These are phyloP conservation scores for Cryphonectria nitschkei DNA, from an alignment of 2,329 filamentous ascomycete genomes.

Conservation along the genomic window DNA sequence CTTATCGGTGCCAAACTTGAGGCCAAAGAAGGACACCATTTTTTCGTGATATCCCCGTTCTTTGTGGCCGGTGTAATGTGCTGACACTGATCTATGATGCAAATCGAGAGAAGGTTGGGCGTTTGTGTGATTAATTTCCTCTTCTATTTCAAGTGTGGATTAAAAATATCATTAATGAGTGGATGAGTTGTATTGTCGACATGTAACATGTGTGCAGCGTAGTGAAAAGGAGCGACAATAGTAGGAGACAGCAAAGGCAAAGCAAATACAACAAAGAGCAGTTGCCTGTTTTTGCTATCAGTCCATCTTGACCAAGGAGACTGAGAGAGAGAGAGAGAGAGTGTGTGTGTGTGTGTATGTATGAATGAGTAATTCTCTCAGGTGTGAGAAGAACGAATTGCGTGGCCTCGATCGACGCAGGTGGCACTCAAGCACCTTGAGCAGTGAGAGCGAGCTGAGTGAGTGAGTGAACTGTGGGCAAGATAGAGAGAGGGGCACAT, in stretches of 20 bases:
- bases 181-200: conserved; percentile 1
- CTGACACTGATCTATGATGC: not conserved
- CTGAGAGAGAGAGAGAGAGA: no score
- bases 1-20: conserved; percentile 59
- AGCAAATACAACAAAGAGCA: conserved; percentile 6
- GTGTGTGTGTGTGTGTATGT: not conserved
- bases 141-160: not conserved
- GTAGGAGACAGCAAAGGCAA: conserved; percentile 17
- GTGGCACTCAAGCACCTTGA: not conserved
- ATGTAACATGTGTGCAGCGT: not conserved
- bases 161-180: conserved; percentile 14
- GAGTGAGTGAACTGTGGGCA: not conserved
- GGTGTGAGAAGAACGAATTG: not conserved
- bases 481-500: not conserved
- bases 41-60: conserved; percentile 13
- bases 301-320: conserved; percentile 17
- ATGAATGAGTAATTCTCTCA: not conserved
- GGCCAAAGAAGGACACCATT: conserved; percentile 64
- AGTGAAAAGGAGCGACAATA: conserved; percentile 20
- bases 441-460: not conserved
- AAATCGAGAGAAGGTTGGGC: not conserved
- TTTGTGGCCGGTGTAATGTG: not conserved
- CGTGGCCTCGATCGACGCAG: conserved; percentile 6
- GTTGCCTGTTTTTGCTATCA: conserved; percentile 17
- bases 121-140: not conserved